Conservation (phyloP, 371 early-diverging fungal species). For the Mucor sp. region DNA sequence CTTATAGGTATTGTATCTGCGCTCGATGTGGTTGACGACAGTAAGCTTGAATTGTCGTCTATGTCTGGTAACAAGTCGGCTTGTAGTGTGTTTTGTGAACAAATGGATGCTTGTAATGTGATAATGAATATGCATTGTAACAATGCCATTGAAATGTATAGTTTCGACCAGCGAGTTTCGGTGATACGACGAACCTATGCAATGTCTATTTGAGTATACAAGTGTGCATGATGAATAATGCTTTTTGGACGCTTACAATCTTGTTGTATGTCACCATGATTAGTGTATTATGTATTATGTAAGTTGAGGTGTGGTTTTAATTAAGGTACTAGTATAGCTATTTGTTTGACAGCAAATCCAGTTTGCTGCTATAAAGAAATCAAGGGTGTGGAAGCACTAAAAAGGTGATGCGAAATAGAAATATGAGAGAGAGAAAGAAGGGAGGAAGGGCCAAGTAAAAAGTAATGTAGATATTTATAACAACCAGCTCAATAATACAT, state of each 20-base stretch:
- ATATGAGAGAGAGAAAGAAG: neutral
- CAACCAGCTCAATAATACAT: neutral
- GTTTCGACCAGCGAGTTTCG: slow-evolving; percentile 35
- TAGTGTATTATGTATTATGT: neutral
- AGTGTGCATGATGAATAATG: neutral
- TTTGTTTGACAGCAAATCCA: slow-evolving; percentile 9
- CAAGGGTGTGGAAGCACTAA: neutral
- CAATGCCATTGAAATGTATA: slow-evolving; percentile 26
- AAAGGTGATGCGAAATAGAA: neutral
- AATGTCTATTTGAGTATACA: neutral
- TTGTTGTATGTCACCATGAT: slow-evolving; percentile 36
- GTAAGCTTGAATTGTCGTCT: neutral
- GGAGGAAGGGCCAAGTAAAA: neutral
- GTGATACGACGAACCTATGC: slow-evolving; percentile 23
- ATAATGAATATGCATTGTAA: slow-evolving; percentile 27
- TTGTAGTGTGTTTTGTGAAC: slow-evolving; percentile 23
- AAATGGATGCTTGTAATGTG: slow-evolving; percentile 22
- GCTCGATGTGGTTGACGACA: slow-evolving; percentile 5
- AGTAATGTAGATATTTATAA: neutral
- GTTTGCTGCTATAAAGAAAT: neutral
- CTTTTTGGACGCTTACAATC: slow-evolving; percentile 25
- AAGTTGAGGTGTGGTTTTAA: neutral
- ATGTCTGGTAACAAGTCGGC: slow-evolving; percentile 18
- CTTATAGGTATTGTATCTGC: slow-evolving; percentile 6
- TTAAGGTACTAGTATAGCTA: neutral